phyloP scores from a whole-genome alignment of 2,329 filamentous ascomycete genomes.

The Ceratocystis papillata region DNA sequence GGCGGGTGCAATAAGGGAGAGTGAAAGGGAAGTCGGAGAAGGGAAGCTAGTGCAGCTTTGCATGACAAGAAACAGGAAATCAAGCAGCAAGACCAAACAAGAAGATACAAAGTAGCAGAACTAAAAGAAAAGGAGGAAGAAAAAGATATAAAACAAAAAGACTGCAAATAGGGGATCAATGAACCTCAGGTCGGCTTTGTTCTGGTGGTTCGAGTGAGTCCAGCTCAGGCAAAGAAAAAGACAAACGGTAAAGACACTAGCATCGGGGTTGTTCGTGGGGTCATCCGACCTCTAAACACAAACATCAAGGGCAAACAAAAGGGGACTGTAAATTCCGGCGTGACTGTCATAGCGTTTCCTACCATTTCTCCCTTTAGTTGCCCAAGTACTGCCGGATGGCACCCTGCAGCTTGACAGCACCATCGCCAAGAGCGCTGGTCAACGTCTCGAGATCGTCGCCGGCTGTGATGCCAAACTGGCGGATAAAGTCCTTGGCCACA shows the following conservation, averaged over 20 bases:
- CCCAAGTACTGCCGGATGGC: slow-evolving; percentile 54
- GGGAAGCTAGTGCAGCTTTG: not conserved
- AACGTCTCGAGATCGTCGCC: slow-evolving; percentile 93
- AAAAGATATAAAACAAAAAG: slow-evolving; percentile 18
- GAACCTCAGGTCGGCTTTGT: not conserved
- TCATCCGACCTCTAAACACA: not conserved
- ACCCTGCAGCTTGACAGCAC: slow-evolving; percentile 72
- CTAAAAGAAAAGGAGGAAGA: not conserved
- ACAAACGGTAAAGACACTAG: slow-evolving; percentile 7
- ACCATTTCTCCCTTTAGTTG: slow-evolving; percentile 35
- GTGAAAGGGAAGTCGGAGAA: not conserved
- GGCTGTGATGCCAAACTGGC: slow-evolving; percentile 89
- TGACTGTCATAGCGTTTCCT: not conserved
- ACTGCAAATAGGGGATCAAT: not conserved
- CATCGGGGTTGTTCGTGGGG: not conserved
- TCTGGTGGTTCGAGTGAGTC: slow-evolving; percentile 10
- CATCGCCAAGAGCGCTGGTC: slow-evolving; percentile 71
- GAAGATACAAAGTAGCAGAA: not conserved
- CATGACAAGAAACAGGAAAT: not conserved
- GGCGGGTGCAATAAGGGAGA: not conserved
- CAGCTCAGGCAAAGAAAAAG: slow-evolving; percentile 2
- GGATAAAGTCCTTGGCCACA: slow-evolving; percentile 92
- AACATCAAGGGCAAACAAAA: not conserved
- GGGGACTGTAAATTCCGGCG: not conserved
- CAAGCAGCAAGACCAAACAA: not conserved